Percentiles rank a stretch among this genome's conserved stretches.
Conservation (phyloP, 805 yeast genomes). For the Tetrapisispora taiwanensis region DNA sequence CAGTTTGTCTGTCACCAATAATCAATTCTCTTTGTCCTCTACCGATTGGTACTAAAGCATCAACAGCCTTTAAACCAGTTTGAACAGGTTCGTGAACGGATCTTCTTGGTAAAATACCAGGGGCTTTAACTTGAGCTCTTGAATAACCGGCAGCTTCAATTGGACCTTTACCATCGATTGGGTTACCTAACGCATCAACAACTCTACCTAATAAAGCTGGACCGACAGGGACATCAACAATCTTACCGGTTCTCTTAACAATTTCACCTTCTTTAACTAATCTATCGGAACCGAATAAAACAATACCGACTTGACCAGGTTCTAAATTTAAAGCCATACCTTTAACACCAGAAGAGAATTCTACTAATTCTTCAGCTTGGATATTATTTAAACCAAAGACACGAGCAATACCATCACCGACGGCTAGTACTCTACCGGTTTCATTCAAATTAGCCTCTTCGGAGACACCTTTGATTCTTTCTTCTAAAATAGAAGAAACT, state of each 20-base stretch:
- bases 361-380: slow-evolving; percentile 99
- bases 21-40: slow-evolving; percentile 99
- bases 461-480: slow-evolving; percentile 97
- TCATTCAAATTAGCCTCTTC: slow-evolving; percentile 96
- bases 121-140: slow-evolving; percentile 99
- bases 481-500: slow-evolving; percentile 97
- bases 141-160: slow-evolving; percentile 71
- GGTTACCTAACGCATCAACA: slow-evolving; percentile 98
- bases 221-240: slow-evolving; percentile 99
- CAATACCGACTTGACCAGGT: slow-evolving; percentile 99
- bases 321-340: slow-evolving; percentile 99
- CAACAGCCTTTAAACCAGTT: slow-evolving; percentile 98
- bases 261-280: slow-evolving; percentile 98
- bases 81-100: slow-evolving; percentile 99
- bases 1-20: slow-evolving; percentile 99
- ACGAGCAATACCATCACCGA: slow-evolving; percentile 99
- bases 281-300: slow-evolving; percentile 98
- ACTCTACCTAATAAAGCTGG: slow-evolving; percentile 98
- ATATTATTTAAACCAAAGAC: slow-evolving; percentile 98
- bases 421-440: slow-evolving; percentile 98
- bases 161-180: slow-evolving; percentile 99
- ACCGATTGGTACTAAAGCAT: slow-evolving; percentile 98
- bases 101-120: slow-evolving; percentile 99
- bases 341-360: slow-evolving; percentile 97
- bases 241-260: slow-evolving; percentile 98